phyloP scores from a whole-genome alignment of 2,329 filamentous ascomycete species.

The Aspergillus awamori region DNA sequence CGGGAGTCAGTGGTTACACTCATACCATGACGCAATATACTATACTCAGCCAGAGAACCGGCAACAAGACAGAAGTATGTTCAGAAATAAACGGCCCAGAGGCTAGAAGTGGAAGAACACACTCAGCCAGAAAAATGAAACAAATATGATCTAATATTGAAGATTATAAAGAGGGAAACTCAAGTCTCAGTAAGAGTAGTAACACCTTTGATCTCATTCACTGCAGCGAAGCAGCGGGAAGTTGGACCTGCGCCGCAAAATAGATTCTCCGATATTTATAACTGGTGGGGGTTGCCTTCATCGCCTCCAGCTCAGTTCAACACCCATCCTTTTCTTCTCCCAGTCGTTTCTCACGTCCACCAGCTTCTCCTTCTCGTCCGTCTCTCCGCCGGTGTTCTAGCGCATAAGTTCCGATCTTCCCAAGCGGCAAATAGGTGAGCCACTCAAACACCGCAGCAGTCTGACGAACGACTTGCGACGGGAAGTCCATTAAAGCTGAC shows the following conservation, averaged over 20 bases:
- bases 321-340: slow-evolving; percentile 18
- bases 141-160: neutral
- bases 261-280: slow-evolving; percentile 41
- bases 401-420: neutral
- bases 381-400: neutral
- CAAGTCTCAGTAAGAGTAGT: too few relatives aligned
- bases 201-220: neutral
- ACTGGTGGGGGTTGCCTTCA: slow-evolving; percentile 30
- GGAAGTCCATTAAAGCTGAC: neutral
- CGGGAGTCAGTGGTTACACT: neutral
- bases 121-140: neutral
- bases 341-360: slow-evolving; percentile 6
- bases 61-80: neutral
- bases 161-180: too few relatives aligned
- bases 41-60: neutral
- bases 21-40: slow-evolving; percentile 35
- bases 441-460: neutral
- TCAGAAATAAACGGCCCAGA: neutral
- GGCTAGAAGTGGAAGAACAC: too few relatives aligned
- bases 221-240: slow-evolving; percentile 7
- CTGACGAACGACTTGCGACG: neutral
- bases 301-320: slow-evolving; percentile 15
- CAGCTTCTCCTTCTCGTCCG: slow-evolving; percentile 2
- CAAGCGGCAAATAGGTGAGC: neutral
- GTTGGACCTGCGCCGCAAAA: slow-evolving; percentile 36